Percentiles rank a stretch among this genome's conserved stretches.
These are phyloP conservation scores for Trichoderma atrobrunneum DNA, from an alignment of 2,329 filamentous ascomycete species.

Conservation along the genomic window DNA sequence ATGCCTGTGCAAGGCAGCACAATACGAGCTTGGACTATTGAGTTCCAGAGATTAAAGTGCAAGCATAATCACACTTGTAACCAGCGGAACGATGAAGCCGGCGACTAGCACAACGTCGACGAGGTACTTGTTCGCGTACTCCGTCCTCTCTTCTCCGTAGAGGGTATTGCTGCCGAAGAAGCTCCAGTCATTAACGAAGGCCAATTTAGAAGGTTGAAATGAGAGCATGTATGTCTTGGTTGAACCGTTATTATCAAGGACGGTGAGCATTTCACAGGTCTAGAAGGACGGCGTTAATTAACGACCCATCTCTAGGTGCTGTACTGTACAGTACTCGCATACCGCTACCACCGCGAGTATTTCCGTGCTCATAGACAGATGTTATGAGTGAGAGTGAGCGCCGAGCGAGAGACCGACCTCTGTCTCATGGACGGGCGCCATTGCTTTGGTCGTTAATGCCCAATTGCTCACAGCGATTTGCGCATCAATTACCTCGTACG, in stretches of 20 bases:
- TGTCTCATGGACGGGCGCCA: neutral
- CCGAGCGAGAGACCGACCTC: neutral
- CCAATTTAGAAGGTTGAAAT: slow-evolving; percentile 7
- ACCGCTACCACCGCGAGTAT: neutral
- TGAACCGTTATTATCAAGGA: neutral
- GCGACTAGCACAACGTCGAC: neutral
- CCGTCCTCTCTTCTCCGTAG: neutral
- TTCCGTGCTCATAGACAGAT: neutral
- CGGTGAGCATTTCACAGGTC: neutral
- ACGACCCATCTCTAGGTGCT: neutral
- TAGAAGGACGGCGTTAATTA: neutral
- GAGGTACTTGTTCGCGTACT: slow-evolving; percentile 1
- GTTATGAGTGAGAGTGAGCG: neutral
- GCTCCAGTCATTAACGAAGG: neutral
- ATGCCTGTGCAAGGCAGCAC: neutral
- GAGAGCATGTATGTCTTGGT: neutral
- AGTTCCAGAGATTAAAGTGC: slow-evolving; percentile 3
- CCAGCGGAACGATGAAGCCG: slow-evolving; percentile 14
- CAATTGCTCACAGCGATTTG: neutral
- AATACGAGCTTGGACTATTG: slow-evolving; percentile 1
- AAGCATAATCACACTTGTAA: neutral
- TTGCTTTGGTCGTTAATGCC: neutral
- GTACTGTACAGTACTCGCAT: neutral
- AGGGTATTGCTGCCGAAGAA: slow-evolving; percentile 5
- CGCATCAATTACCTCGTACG: neutral